Percentiles rank a stretch among this genome's conserved stretches.
phyloP scores from a whole-genome alignment of 495 filamentous ascomycete species.

The Penicillium paxilli region DNA sequence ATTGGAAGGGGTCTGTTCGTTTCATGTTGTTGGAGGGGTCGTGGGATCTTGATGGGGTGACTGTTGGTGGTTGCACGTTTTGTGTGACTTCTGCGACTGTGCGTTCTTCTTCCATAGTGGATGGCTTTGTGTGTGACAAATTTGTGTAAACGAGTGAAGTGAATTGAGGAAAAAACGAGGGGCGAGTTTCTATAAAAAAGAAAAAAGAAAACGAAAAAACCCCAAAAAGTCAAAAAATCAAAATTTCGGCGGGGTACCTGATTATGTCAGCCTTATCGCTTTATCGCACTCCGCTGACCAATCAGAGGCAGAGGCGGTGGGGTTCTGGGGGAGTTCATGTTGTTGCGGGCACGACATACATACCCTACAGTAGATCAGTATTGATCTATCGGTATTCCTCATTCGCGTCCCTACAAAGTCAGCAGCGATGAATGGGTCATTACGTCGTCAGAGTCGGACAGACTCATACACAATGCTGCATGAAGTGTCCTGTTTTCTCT shows the following conservation, averaged over 20 bases:
- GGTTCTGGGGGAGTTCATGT: too few relatives aligned
- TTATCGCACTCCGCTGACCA: background rate
- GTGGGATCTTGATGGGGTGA: conserved; percentile 49
- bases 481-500: too few relatives aligned
- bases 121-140: background rate
- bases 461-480: too few relatives aligned
- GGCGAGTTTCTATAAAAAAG: background rate
- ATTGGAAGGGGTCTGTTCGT: conserved; percentile 87
- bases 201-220: background rate
- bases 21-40: conserved; percentile 64
- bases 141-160: background rate
- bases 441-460: too few relatives aligned
- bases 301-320: too few relatives aligned
- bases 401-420: too few relatives aligned
- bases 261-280: conserved; percentile 16
- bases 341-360: too few relatives aligned
- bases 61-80: conserved; percentile 45
- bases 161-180: conserved; percentile 1
- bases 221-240: conserved; percentile 1
- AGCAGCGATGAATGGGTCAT: too few relatives aligned
- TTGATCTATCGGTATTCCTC: too few relatives aligned
- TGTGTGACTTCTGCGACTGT: conserved; percentile 35
- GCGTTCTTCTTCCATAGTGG: conserved; percentile 25
- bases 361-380: too few relatives aligned
- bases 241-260: conserved; percentile 9